Evolutionary conservation across 2,329 filamentous ascomycete species (phyloP), one percentile per base, ranked within the genome.

Genomic region (Pseudogymnoascus sp.): DNA sequence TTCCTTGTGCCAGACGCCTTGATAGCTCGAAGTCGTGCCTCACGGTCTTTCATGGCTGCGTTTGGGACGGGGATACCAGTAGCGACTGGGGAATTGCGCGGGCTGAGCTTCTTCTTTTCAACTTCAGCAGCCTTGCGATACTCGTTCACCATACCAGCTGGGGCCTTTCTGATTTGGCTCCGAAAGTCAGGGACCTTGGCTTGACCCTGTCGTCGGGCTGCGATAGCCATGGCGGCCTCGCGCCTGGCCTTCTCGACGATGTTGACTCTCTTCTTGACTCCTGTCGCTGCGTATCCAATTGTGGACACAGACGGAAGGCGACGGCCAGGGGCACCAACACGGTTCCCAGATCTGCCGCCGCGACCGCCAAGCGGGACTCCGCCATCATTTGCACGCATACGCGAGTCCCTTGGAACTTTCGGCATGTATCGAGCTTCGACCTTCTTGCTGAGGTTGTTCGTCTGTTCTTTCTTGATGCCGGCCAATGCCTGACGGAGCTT

Each of bases 401-500:
- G 67, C n/a, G 72, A 65, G 75, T 76, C 70, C 71, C 76, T 63
- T 69, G 78, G 66, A 68, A 74, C 73, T 6, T 75, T 77, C 1
- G 82, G 81, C 8, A 86, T 73, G 10, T 74, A 73, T 28, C 75
- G 78, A 51, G 77, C 75, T 65, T 83, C 79, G 31, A 89, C 79
- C 39, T 90, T 79, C 65, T 80, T 81, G 65, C 83, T 82, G 13
- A 79, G 79, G 64, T 87, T 84, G 63, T 81, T 79, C 37, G 82
- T 80, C 68, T 85, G 84, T 66, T 85, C 78, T 65, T 84, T 77
- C 70, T 82, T 80, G 66, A 89, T 79, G 13, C 80, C 83, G 13
- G 81, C 80, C 45, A 83, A 81, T 57, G 79, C 79, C 69, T 79
- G 83, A 64, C 68, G 63, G 5, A 92, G 78, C 62, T 79, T 79